A percentile compares a stretch with the other conserved stretches of the same genome.
These are phyloP conservation scores for Suhomyces taliae DNA, from an alignment of 1,139 yeast genomes.

Conservation along the genomic window DNA sequence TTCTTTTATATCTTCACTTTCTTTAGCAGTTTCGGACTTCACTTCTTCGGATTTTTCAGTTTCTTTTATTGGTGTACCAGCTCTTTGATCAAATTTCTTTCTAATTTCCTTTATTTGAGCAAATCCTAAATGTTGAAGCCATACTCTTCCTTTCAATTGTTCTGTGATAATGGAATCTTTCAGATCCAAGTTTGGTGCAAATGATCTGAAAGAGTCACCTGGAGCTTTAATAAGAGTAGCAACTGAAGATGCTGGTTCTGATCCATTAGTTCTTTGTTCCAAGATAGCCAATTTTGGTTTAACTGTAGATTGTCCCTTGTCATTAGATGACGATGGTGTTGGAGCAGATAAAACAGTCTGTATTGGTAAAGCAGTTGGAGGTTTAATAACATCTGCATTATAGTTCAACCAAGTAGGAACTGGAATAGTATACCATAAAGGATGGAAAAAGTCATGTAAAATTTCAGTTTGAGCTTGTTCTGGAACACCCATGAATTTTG, in stretches of 20 bases:
- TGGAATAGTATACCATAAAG: constrained; percentile 82
- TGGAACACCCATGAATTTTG: constrained; percentile 59
- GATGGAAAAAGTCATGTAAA: constrained; percentile 73
- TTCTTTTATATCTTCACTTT: constrained; percentile 5
- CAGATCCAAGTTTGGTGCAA: constrained; percentile 81
- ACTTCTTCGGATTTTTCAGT: constrained; percentile 8
- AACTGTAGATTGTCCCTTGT: constrained; percentile 5
- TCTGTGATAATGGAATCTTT: constrained; percentile 64
- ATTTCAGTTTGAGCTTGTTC: constrained; percentile 66
- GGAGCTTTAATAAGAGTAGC: constrained; percentile 13
- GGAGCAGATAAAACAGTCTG: constrained; percentile 7
- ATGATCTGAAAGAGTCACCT: constrained; percentile 58
- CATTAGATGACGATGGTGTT: constrained; percentile 2
- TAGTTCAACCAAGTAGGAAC: constrained; percentile 80
- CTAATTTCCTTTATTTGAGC: constrained; percentile 45
- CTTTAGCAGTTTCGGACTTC: neutral
- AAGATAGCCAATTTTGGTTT: constrained; percentile 16
- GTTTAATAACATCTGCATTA: constrained; percentile 24
- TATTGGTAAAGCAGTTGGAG: constrained; percentile 10
- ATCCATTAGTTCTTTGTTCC: constrained; percentile 12
- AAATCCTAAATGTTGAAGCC: constrained; percentile 77
- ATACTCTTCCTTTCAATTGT: constrained; percentile 63
- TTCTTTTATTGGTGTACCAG: neutral
- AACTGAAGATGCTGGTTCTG: constrained; percentile 12
- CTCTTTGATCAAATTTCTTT: constrained; percentile 16